These are phyloP conservation scores for Ceratobasidium sp. DNA, from an alignment of 1,284 basidiomycete species.

Conservation along the genomic window DNA sequence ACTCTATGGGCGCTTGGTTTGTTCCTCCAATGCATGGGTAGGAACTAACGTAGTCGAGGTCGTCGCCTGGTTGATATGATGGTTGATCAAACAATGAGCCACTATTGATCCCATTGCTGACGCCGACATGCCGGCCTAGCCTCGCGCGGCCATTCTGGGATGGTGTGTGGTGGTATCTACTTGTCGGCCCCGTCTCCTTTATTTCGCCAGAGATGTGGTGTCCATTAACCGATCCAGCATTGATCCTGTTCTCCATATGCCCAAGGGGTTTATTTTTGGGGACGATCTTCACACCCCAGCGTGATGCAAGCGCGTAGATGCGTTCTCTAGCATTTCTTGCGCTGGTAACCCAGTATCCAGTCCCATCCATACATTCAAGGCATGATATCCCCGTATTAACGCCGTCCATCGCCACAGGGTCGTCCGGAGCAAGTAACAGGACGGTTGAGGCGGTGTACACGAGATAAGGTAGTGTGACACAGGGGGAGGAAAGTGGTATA, in stretches of 20 bases:
- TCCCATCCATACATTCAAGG: slow-evolving; percentile 17
- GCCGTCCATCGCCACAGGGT: slow-evolving; percentile 26
- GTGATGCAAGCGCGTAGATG: slow-evolving; percentile 19
- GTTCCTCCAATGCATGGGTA: too few species aligned
- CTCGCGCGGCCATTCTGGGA: too few species aligned
- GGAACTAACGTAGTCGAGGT: too few species aligned
- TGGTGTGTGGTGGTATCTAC: too few species aligned
- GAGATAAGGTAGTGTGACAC: slow-evolving; percentile 30
- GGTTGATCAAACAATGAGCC: too few species aligned
- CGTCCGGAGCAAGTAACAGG: slow-evolving; percentile 19
- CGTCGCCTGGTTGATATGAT: too few species aligned
- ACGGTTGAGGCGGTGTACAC: slow-evolving; percentile 31
- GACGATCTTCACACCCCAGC: slow-evolving; percentile 14
- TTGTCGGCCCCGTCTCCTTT: too few species aligned
- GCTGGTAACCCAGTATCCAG: slow-evolving; percentile 31
- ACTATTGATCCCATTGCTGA: too few species aligned
- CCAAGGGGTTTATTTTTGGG: slow-evolving; percentile 2
- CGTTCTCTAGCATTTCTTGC: slow-evolving; percentile 22
- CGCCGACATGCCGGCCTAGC: too few species aligned
- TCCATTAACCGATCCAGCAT: background rate
- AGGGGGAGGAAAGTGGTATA: slow-evolving; percentile 32
- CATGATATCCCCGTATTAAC: slow-evolving; percentile 6
- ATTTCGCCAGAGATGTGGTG: too few species aligned
- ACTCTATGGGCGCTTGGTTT: too few species aligned
- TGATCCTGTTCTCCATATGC: background rate